Conservation (phyloP, 1,284 basidiomycete genomes). For the Ceratobasidium sp. region DNA sequence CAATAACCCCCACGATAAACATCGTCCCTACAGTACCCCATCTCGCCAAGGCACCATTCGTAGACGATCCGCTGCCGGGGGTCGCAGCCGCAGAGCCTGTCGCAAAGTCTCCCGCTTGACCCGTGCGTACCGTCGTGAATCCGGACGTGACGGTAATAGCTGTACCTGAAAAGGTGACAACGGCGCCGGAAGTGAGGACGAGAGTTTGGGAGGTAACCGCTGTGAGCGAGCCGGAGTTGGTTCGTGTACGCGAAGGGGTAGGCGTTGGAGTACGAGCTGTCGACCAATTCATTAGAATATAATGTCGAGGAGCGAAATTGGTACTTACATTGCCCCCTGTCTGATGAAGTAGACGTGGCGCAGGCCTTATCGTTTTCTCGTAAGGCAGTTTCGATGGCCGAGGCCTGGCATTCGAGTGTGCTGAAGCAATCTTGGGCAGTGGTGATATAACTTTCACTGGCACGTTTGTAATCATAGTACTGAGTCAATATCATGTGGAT, state of each 20-base stretch:
- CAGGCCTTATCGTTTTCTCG: neutral
- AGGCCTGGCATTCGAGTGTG: neutral
- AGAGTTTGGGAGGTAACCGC: neutral
- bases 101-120: conserved; percentile 13
- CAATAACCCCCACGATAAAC: neutral
- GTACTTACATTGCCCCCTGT: too few species aligned
- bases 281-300: too few species aligned
- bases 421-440: neutral
- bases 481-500: too few species aligned
- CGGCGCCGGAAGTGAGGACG: conserved; percentile 17
- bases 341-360: too few species aligned
- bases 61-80: neutral
- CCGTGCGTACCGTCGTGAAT: conserved; percentile 8
- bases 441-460: neutral
- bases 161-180: conserved; percentile 15
- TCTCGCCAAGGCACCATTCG: neutral
- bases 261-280: neutral
- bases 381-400: neutral
- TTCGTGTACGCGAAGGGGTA: too few species aligned
- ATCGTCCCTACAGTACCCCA: neutral
- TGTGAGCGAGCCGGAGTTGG: neutral
- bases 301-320: too few species aligned
- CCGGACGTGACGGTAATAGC: conserved; percentile 5
- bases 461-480: neutral
- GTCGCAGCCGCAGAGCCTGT: neutral